Evolutionary conservation across 116 monocot species (phyloP), one percentile per base, ranked within the genome.

Genomic region (Zostera marina): DNA sequence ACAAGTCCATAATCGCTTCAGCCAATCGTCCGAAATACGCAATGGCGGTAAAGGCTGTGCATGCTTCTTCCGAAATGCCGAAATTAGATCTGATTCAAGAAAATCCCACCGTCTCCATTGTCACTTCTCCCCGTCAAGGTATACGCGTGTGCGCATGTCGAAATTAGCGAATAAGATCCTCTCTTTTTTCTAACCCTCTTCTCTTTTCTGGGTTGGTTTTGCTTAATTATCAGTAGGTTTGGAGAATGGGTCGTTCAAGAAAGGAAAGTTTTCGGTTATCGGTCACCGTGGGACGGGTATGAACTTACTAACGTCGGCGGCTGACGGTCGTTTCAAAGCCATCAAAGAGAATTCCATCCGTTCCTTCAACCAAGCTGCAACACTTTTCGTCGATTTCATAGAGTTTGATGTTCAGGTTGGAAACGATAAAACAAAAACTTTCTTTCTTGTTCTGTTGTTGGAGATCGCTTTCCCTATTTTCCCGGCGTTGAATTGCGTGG

Each of bases 401-500:
- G 92, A 92, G 63, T 92, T 92, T 67, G 92, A 92, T 64, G 92
- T 92, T 47, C 92, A 92, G 92, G 92, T 92, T 62, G 7, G 44
- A 25, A 22, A 7, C 2, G 5, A 43, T 59, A 32, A 32, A 32
- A 32, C 32, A 32, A 32, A 32, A n/a, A n/a, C n/a, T n/a, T n/a
- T n/a, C n/a, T 59, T 43, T 59, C 14, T 16, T 21, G 11, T 15
- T 11, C 32, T n/a, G n/a, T n/a, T n/a, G n/a, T n/a, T n/a, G n/a
- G n/a, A 8, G 7, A 25, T 6, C 22, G n/a, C 4, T 19, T 22
- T 8, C n/a, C 49, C 11, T 53, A 25, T 63, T 14, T 44, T 32
- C 63, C 14, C 38, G 14, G 32, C 32, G 32, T 32, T 22, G 25
- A 5, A 5, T 3, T 0, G 32, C 32, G 32, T 32, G 0, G 32